Percentiles rank a stretch among this genome's conserved stretches.
Evolutionary conservation across 2,329 filamentous ascomycete species (phyloP).

Genomic region (Diaporthe ilicicola): DNA sequence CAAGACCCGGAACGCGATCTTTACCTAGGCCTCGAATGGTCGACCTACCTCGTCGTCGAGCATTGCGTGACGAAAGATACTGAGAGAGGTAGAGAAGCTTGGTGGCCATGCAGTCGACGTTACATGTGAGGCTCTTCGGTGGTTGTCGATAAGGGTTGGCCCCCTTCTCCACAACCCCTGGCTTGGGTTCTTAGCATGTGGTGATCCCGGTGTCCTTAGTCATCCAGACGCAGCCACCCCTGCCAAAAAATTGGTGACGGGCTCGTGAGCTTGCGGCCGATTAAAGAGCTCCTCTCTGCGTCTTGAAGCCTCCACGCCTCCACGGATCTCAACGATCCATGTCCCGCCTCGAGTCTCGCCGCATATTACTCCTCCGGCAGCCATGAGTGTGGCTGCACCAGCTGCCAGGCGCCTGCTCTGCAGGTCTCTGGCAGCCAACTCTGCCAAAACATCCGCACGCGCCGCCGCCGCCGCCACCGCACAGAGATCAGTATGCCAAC

Average conservation of each 20-base stretch:
- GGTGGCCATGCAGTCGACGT: background rate
- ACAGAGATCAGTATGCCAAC: slow-evolving; percentile 41
- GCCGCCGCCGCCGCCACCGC: slow-evolving; percentile 35
- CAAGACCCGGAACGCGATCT: slow-evolving; percentile 14
- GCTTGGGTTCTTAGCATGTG: background rate
- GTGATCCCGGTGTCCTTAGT: slow-evolving; percentile 21
- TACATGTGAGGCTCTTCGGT: slow-evolving; percentile 13
- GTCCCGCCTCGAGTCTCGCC: slow-evolving; percentile 32
- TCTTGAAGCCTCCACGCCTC: background rate
- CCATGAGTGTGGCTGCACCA: slow-evolving; percentile 65
- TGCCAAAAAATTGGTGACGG: slow-evolving; percentile 32
- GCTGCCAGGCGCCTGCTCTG: slow-evolving; percentile 60
- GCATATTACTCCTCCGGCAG: slow-evolving; percentile 37
- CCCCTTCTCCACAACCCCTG: background rate
- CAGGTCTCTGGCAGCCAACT: slow-evolving; percentile 53
- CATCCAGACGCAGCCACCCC: slow-evolving; percentile 19
- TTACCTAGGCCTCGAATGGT: background rate
- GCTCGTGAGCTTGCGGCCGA: slow-evolving; percentile 26
- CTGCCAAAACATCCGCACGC: slow-evolving; percentile 37
- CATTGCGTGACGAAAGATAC: background rate
- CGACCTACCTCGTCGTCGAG: background rate
- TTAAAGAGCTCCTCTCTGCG: slow-evolving; percentile 26
- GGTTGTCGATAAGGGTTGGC: background rate
- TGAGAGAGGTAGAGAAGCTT: background rate
- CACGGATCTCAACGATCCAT: slow-evolving; percentile 22